These are phyloP conservation scores for Paramecium tetraurelia DNA, from an alignment of 73 alveolate species.

Conservation along the genomic window DNA sequence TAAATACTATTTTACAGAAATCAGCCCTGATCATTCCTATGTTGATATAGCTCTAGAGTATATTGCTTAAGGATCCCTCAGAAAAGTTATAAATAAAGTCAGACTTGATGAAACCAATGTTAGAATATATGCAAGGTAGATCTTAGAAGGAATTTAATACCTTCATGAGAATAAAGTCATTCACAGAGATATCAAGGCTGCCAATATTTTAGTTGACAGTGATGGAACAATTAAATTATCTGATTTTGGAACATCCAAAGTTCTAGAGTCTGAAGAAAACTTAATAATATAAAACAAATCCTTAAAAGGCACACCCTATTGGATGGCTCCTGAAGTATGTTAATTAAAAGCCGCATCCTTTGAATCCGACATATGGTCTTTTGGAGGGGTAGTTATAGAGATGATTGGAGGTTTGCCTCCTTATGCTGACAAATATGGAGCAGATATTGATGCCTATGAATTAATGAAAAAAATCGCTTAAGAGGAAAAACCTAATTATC, in stretches of 20 bases:
- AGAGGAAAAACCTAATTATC: slow-evolving; percentile 12
- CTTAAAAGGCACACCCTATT: slow-evolving; percentile 40
- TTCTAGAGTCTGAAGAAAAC: slow-evolving; percentile 36
- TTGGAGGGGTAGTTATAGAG: slow-evolving; percentile 79
- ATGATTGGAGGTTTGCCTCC: slow-evolving; percentile 89
- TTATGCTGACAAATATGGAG: slow-evolving; percentile 10
- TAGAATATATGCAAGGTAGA: slow-evolving; percentile 57
- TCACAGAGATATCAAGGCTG: slow-evolving; percentile 67
- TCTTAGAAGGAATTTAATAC: slow-evolving; percentile 55
- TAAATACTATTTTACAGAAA: slow-evolving; percentile 63
- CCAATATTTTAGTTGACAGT: slow-evolving; percentile 61
- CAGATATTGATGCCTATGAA: neutral
- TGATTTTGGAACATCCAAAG: slow-evolving; percentile 69
- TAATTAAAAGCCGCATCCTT: neutral
- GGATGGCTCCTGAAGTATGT: slow-evolving; percentile 67
- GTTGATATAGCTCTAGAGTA: slow-evolving; percentile 67
- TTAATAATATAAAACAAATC: neutral
- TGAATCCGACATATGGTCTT: slow-evolving; percentile 80
- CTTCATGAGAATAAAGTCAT: slow-evolving; percentile 60
- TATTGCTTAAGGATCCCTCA: slow-evolving; percentile 65
- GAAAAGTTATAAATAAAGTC: slow-evolving; percentile 66
- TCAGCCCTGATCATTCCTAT: slow-evolving; percentile 51
- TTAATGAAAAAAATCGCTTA: neutral
- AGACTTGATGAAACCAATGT: slow-evolving; percentile 67
- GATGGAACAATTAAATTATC: slow-evolving; percentile 68